Evolutionary conservation across 768 basidiomycete species (phyloP).

Genomic region (Hygrophoropsis aurantiaca): DNA sequence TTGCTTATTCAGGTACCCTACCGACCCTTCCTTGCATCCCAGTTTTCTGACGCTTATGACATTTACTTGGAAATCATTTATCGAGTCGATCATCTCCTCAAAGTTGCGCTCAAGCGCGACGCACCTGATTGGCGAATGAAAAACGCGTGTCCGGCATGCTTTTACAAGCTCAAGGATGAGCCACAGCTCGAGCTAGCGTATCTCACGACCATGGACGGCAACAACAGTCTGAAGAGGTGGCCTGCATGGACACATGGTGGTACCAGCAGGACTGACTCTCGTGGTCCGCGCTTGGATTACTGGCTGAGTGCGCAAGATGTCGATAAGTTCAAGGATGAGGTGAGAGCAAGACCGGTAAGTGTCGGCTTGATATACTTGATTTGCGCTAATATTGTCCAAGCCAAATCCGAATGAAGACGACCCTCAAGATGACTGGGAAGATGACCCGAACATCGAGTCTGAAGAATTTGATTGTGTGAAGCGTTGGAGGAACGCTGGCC

Average conservation of each 20-base stretch:
- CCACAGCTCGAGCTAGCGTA: not conserved
- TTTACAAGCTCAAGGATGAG: slow-evolving; percentile 8
- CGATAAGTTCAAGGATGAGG: slow-evolving; percentile 5
- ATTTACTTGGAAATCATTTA: slow-evolving; percentile 11
- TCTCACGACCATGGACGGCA: slow-evolving; percentile 9
- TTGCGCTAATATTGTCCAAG: too few relatives aligned
- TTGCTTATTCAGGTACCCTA: slow-evolving; percentile 7
- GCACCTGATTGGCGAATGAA: slow-evolving; percentile 4
- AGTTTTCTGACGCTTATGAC: slow-evolving; percentile 6
- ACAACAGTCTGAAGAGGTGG: slow-evolving; percentile 8
- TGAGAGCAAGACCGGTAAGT: not conserved
- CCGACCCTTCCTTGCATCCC: not conserved
- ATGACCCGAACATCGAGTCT: too few relatives aligned
- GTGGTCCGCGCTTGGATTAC: not conserved
- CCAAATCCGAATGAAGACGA: too few relatives aligned
- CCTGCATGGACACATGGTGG: not conserved
- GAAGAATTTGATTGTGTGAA: not conserved
- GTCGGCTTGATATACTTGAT: too few relatives aligned
- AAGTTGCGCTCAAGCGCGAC: not conserved
- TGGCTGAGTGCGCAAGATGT: not conserved
- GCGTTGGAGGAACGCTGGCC: slow-evolving; percentile 7
- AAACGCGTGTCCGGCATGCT: slow-evolving; percentile 12
- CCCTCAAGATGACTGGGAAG: too few relatives aligned
- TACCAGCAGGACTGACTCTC: not conserved
- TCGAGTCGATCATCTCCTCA: not conserved